Base-by-base conservation (phyloP, 371 early-diverging fungal species). In the Zychaea mexicana region DNA sequence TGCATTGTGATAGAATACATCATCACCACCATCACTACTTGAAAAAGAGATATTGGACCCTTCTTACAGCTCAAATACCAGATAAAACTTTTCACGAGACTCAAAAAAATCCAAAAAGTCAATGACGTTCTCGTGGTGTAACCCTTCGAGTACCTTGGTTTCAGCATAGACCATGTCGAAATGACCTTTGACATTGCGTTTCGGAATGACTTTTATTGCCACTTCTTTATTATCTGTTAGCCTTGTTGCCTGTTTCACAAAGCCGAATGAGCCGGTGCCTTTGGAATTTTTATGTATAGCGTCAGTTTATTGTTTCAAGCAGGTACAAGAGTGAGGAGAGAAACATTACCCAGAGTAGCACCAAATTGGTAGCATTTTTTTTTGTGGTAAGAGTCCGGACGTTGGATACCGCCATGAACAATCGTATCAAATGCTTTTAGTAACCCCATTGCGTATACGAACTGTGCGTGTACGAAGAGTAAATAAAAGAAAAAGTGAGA, bases 1-100 rank as follows among this genome's bases (percentile, higher is more conserved):
- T n/a, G n/a, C n/a, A n/a, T n/a, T n/a, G n/a, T n/a, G n/a, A n/a
- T n/a, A n/a, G n/a, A n/a, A n/a, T n/a, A n/a, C n/a, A n/a, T n/a
- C n/a, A n/a, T n/a, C n/a, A n/a, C n/a, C n/a, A n/a, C n/a, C n/a
- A 33, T n/a, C 56, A 32, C 28, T 12, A 30, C 36, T 56, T 30
- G 28, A n/a, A 26, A 24, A 17, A 57, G 39, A 57, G n/a, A 70
- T 10, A 15, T 2, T 10, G 36, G 15, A 10, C 15, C 15, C 10
- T 36, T 17, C 79, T 69, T 83, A 83, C 86, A 96, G 78, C 67
- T 95, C 91, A 81, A 94, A 96, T 30, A 97, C 95, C 10, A 97
- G 74, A 73, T 94, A 95, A 71, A 92, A 91, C 72, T 94, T 90
- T 63, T 88, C 86, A 68, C 82, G 69, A 17, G 91, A 88, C 63